Base-by-base conservation (phyloP, 1,139 yeast genomes). In the Ashbya aceris region DNA sequence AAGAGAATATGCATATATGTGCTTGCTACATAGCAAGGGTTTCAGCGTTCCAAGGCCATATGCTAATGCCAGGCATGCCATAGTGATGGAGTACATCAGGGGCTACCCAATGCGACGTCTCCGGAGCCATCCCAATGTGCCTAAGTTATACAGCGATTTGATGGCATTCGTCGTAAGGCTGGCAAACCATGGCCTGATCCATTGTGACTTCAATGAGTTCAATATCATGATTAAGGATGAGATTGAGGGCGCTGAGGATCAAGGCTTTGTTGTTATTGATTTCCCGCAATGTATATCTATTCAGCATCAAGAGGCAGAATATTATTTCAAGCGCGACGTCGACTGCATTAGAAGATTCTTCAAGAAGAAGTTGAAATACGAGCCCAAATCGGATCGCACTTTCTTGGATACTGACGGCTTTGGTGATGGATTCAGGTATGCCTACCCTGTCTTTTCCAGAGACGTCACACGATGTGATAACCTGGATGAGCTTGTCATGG, bases 271-370 rank as follows among this genome's bases (percentile, higher is more conserved):
- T 20, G 95, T 91, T 23, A 91, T 91, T 54, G 99, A 91, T 71
- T 91, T 91, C 70, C 99, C 99, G 4, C 99, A 91, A 65, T 89
- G 96, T 77, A 84, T 91, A 17, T 85, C 96, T 12, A 84, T 84
- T 35, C 89, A 84, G 52, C 99, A 91, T 60, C 72, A 70, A 2
- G 96, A 91, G 58, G 97, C 98, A 9, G 80, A 80, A 50, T 74
- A 73, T 45, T 89, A 85, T 61, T 91, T 91, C 61, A 79, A 84
- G 52, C 75, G 98, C 65, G 99, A 91, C 65, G 95, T 91, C 20
- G 83, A 85, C 46, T 89, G 97, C 58, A 79, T 91, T 46, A 71
- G 87, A 49, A 73, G 79, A 39, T 93, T 89, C 57, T 91, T 91
- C 65, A 79, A 72, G 49, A 79, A 78, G 61, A 83, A 84, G 61